Conservation (phyloP, 305 asterid species). For the Solanum hybrid region DNA sequence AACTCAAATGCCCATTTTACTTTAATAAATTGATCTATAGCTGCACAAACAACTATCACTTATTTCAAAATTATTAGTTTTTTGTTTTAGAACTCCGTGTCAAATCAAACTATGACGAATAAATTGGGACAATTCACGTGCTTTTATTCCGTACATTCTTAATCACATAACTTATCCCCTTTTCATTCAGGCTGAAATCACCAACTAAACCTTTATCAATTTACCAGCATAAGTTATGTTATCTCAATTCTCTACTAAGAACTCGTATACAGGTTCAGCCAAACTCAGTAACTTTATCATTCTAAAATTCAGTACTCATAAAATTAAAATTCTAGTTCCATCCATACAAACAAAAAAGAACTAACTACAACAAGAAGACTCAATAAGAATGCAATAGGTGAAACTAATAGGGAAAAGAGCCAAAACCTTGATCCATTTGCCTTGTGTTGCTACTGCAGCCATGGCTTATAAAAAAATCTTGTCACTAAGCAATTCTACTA, state of each 20-base stretch:
- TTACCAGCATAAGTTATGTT: neutral
- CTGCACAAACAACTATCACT: neutral
- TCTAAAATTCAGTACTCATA: neutral
- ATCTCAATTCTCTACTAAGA: neutral
- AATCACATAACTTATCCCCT: neutral
- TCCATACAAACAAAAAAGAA: neutral
- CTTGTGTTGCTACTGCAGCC: neutral
- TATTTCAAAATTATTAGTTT: neutral
- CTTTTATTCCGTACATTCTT: neutral
- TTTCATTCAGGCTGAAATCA: neutral
- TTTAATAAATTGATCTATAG: neutral
- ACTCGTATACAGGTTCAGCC: neutral
- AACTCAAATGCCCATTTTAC: neutral
- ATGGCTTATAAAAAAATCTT: neutral
- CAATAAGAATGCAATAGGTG: neutral
- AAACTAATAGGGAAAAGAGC: neutral
- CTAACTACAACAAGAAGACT: neutral
- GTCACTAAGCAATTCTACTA: neutral
- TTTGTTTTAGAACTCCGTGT: neutral
- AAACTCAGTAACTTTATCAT: neutral
- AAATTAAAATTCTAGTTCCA: neutral
- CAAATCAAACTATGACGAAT: neutral
- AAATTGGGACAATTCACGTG: neutral
- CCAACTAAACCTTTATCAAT: neutral
- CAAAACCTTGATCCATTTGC: constrained; percentile 7